phyloP scores from a whole-genome alignment of 768 basidiomycete species.

The Termitomyces heimii region DNA sequence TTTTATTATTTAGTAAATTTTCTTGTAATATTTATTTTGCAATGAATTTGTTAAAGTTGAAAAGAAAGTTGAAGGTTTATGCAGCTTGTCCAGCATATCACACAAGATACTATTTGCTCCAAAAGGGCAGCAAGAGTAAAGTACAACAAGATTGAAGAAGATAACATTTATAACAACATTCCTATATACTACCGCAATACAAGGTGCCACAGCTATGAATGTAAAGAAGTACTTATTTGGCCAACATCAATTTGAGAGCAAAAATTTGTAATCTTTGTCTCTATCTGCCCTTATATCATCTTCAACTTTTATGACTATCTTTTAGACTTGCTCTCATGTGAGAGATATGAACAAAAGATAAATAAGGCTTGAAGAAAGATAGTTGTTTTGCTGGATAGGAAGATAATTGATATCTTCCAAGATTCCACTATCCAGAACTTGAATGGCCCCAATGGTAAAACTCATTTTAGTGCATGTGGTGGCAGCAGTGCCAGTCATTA shows the following conservation, averaged over 20 bases:
- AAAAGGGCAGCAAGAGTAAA: neutral
- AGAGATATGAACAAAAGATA: too few species aligned
- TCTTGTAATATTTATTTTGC: neutral
- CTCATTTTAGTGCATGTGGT: too few species aligned
- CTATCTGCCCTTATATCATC: constrained; percentile 15
- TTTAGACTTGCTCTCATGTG: constrained; percentile 13
- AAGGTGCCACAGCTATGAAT: neutral
- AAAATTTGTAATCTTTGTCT: constrained; percentile 5
- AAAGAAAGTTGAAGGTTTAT: neutral
- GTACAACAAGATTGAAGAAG: too few species aligned
- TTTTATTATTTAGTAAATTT: too few species aligned
- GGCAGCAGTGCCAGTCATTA: too few species aligned
- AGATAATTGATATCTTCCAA: too few species aligned
- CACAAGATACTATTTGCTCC: too few species aligned
- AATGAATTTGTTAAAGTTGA: neutral
- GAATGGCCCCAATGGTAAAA: too few species aligned
- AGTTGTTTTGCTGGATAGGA: neutral
- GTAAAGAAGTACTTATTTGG: constrained; percentile 2
- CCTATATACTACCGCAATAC: too few species aligned
- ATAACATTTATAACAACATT: too few species aligned
- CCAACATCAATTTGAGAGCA: too few species aligned
- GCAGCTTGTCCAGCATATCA: neutral
- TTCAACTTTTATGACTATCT: constrained; percentile 22
- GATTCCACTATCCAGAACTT: too few species aligned
- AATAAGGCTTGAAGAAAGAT: neutral